These are phyloP conservation scores for Quercus ilex DNA, from an alignment of 306 rosid species.

Conservation along the genomic window DNA sequence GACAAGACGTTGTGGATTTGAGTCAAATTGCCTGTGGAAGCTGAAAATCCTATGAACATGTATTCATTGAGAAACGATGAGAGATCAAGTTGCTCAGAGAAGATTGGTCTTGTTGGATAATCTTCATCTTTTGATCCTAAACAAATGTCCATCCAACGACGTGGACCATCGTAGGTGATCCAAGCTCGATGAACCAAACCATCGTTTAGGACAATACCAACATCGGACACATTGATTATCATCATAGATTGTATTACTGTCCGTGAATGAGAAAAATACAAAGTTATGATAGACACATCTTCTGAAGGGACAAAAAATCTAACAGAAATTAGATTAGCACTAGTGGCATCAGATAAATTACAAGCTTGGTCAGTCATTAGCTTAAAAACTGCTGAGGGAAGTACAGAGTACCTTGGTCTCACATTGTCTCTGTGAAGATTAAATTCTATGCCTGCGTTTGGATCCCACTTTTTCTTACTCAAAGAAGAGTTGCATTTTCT, in stretches of 20 bases:
- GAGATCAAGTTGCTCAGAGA: slow-evolving; percentile 38
- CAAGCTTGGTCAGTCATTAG: too few relatives aligned
- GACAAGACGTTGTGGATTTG: slow-evolving; percentile 67
- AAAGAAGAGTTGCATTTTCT: too few relatives aligned
- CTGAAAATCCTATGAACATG: slow-evolving; percentile 85
- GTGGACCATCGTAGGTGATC: slow-evolving; percentile 57
- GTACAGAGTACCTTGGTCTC: too few relatives aligned
- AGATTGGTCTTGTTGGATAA: slow-evolving; percentile 47
- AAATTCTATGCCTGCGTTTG: too few relatives aligned
- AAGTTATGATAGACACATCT: too few relatives aligned
- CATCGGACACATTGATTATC: slow-evolving; percentile 49
- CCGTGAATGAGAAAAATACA: not conserved
- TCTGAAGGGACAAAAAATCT: too few relatives aligned
- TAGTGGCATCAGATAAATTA: too few relatives aligned
- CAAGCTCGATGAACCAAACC: slow-evolving; percentile 39
- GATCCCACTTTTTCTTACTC: too few relatives aligned
- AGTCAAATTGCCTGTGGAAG: slow-evolving; percentile 68
- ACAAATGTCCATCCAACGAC: slow-evolving; percentile 54
- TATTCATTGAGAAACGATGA: slow-evolving; percentile 57
- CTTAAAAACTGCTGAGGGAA: too few relatives aligned
- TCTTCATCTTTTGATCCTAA: slow-evolving; percentile 33
- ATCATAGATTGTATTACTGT: not conserved
- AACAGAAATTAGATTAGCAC: too few relatives aligned
- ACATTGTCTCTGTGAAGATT: too few relatives aligned
- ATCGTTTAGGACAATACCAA: slow-evolving; percentile 28